Conservation (phyloP, 768 basidiomycete species). For the Clitopilus passeckerianus region DNA sequence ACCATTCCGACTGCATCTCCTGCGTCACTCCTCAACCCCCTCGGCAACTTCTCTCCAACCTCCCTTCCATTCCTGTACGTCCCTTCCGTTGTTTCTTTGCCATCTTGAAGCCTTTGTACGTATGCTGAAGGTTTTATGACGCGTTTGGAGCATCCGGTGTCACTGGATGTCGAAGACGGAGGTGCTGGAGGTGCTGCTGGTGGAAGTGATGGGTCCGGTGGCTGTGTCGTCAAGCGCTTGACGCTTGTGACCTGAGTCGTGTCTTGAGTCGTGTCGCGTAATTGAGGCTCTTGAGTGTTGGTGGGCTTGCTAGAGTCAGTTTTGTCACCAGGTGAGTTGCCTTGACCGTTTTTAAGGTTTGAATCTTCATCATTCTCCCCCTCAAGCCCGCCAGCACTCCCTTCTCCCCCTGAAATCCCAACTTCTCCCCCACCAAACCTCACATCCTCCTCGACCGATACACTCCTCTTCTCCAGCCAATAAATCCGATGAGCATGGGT, state of each 20-base stretch:
- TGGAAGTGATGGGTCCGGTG: not conserved
- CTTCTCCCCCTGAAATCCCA: slow-evolving; percentile 18
- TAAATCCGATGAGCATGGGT: slow-evolving; percentile 25
- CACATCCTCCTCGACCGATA: slow-evolving; percentile 26
- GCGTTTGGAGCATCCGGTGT: not conserved
- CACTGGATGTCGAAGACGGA: not conserved
- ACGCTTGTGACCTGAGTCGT: not conserved
- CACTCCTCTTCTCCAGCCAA: slow-evolving; percentile 13
- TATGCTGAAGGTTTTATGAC: not conserved
- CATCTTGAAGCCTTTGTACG: not conserved
- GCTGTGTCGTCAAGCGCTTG: not conserved
- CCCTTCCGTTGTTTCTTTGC: not conserved
- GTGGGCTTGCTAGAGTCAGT: not conserved
- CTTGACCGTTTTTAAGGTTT: not conserved
- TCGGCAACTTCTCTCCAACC: not conserved
- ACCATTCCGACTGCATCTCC: slow-evolving; percentile 4
- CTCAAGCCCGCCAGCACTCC: not conserved
- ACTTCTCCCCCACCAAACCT: slow-evolving; percentile 12
- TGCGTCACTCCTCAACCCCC: not conserved
- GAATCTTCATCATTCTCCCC: slow-evolving; percentile 1
- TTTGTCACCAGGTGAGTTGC: not conserved
- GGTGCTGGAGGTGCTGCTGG: not conserved
- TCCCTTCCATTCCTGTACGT: not conserved
- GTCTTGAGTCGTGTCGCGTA: not conserved
- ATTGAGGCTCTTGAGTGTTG: not conserved